A percentile compares a stretch with the other conserved stretches of the same genome.
Conservation (phyloP, 495 filamentous ascomycete genomes). For the Aspergillus asperescens region DNA sequence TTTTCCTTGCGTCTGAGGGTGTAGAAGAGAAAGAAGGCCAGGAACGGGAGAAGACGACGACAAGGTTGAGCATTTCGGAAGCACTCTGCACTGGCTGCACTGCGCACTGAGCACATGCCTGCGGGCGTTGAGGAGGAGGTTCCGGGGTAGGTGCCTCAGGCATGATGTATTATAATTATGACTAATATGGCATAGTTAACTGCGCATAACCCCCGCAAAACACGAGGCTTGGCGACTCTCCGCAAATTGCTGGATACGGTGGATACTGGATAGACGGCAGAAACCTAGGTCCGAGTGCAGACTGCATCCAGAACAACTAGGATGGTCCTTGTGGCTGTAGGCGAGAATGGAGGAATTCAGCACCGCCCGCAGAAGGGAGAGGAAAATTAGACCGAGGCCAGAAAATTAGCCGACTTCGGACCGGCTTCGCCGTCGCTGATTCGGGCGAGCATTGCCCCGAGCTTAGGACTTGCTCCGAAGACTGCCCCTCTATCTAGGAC, state of each 20-base stretch:
- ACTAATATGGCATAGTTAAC: slow-evolving; percentile 11
- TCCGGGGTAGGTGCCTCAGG: slow-evolving; percentile 23
- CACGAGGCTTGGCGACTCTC: slow-evolving; percentile 3
- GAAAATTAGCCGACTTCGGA: slow-evolving; percentile 2
- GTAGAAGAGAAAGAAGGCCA: background rate
- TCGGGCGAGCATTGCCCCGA: slow-evolving; percentile 37
- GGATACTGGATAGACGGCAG: no score
- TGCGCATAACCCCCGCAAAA: slow-evolving; percentile 18
- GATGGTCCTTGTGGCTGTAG: background rate
- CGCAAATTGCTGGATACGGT: background rate
- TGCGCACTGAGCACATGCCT: background rate
- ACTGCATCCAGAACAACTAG: background rate
- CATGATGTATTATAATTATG: slow-evolving; percentile 10
- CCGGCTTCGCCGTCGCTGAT: slow-evolving; percentile 4
- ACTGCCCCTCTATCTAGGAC: slow-evolving; percentile 9
- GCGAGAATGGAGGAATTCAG: background rate
- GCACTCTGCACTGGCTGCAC: no score
- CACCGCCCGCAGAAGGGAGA: background rate
- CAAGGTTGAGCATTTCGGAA: no score
- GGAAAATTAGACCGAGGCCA: background rate
- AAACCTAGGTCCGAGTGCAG: no score
- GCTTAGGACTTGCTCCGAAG: slow-evolving; percentile 9
- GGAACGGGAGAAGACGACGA: background rate
- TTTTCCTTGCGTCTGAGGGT: background rate
- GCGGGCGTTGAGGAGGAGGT: background rate